Evolutionary conservation across 805 yeast species (phyloP).

Genomic region (Yarrowia divulgata): DNA sequence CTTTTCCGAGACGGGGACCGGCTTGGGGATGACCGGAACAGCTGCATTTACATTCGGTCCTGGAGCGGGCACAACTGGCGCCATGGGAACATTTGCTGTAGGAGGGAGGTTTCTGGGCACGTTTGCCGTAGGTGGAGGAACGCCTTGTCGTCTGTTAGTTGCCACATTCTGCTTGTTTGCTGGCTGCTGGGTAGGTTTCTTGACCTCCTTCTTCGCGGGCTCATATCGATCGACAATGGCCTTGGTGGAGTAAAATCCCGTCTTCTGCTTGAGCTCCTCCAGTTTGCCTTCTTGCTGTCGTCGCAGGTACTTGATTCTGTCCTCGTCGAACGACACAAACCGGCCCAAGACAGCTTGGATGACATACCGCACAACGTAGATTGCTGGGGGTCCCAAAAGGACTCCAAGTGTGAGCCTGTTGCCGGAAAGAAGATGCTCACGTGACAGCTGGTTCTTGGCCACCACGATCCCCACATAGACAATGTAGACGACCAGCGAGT

Average conservation of each 20-base stretch:
- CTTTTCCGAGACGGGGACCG: constrained; percentile 8
- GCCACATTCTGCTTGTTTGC: constrained; percentile 2
- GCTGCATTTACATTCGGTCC: background rate
- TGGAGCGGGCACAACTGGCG: background rate
- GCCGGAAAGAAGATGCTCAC: constrained; percentile 35
- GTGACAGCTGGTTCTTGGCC: constrained; percentile 38
- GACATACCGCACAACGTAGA: constrained; percentile 41
- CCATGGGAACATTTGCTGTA: background rate
- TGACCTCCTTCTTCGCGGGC: constrained; percentile 55
- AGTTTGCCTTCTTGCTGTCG: constrained; percentile 61
- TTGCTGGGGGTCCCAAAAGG: constrained; percentile 28
- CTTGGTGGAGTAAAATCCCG: constrained; percentile 78
- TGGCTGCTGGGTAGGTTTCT: constrained; percentile 7
- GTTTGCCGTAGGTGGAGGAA: constrained; percentile 19
- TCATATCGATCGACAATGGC: constrained; percentile 76
- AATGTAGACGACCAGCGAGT: constrained; percentile 47
- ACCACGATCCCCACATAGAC: constrained; percentile 44
- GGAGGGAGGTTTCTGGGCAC: background rate
- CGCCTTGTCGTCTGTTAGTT: constrained; percentile 1
- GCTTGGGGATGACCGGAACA: constrained; percentile 11
- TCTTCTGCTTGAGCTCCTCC: constrained; percentile 71
- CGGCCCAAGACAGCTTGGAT: constrained; percentile 43
- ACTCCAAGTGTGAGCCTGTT: constrained; percentile 41
- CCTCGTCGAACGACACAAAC: constrained; percentile 45
- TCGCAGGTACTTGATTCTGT: constrained; percentile 51